phyloP scores from a whole-genome alignment of 2,329 filamentous ascomycete genomes.

The Claviceps humidiphila region DNA sequence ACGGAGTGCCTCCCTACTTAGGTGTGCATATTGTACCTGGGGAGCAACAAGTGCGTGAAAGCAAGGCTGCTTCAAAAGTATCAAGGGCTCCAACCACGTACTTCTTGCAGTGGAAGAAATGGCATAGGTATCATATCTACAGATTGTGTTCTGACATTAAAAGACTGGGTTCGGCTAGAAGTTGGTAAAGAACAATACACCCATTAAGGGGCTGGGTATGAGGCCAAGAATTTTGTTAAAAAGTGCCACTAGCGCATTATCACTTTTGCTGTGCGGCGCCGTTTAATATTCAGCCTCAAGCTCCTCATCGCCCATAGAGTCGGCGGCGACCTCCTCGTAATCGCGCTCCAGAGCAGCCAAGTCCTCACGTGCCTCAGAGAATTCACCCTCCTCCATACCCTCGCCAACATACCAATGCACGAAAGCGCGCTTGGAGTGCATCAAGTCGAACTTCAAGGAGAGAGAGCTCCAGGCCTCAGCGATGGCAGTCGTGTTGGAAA shows the following conservation, averaged over 20 bases:
- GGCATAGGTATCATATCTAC: constrained; percentile 13
- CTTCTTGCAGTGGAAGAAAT: neutral
- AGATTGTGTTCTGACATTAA: constrained; percentile 23
- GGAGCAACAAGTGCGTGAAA: neutral
- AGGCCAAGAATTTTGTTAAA: constrained; percentile 12
- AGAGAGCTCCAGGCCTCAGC: constrained; percentile 95
- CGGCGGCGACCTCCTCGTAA: constrained; percentile 96
- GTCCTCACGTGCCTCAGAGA: constrained; percentile 98
- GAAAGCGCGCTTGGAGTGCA: constrained; percentile 99
- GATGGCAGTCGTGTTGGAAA: constrained; percentile 97
- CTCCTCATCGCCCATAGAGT: constrained; percentile 81
- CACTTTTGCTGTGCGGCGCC: constrained; percentile 3
- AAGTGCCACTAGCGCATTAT: constrained; percentile 7
- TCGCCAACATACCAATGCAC: constrained; percentile 99
- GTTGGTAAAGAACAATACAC: constrained; percentile 27
- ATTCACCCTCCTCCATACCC: constrained; percentile 99
- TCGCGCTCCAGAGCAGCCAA: constrained; percentile 94
- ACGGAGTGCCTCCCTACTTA: no score
- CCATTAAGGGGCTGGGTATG: constrained; percentile 13
- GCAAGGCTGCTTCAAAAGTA: no score
- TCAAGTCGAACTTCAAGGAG: constrained; percentile 97
- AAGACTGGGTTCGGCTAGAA: constrained; percentile 21
- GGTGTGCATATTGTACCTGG: neutral
- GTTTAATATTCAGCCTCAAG: constrained; percentile 81
- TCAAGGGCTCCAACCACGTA: neutral